Base-by-base conservation (phyloP, 176 grass and related monocot species). In the Oryza coarctata region DNA sequence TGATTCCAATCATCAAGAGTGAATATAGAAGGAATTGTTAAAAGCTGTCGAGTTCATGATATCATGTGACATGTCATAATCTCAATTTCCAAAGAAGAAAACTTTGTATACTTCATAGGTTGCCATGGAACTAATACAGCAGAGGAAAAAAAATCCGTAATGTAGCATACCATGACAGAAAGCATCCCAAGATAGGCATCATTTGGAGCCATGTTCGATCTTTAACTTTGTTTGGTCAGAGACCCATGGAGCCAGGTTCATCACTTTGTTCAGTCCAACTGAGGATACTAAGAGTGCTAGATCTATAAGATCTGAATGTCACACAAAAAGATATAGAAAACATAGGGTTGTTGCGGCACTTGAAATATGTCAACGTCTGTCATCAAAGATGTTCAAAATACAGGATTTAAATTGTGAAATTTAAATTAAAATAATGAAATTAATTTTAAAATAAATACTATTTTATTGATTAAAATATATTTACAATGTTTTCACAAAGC, bases 381-480 rank as follows among this genome's bases (percentile, higher is more conserved):
- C 0, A 17, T 36, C 0, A 1, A 0, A 0, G 0, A 8, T 0
- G 0, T 65, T 80, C 22, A n/a, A n/a, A n/a, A n/a, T n/a, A n/a
- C n/a, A n/a, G n/a, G n/a, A 33, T 33, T 33, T n/a, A n/a, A n/a
- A n/a, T n/a, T n/a, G n/a, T n/a, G n/a, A n/a, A n/a, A n/a, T n/a
- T n/a, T n/a, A n/a, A n/a, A n/a, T n/a, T n/a, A n/a, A n/a, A n/a
- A n/a, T n/a, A n/a, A n/a, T n/a, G n/a, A n/a, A n/a, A n/a, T n/a
- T n/a, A n/a, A n/a, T n/a, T n/a, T n/a, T n/a, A n/a, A n/a, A n/a
- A n/a, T n/a, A n/a, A n/a, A n/a, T n/a, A n/a, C n/a, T n/a, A n/a
- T n/a, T n/a, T n/a, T n/a, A n/a, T n/a, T n/a, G n/a, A n/a, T n/a
- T n/a, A 4, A 33, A 33, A 2, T 33, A 33, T 33, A 4, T 33